Evolutionary conservation across 75 land plant species (phyloP).

Genomic region (Larix kaempferi): DNA sequence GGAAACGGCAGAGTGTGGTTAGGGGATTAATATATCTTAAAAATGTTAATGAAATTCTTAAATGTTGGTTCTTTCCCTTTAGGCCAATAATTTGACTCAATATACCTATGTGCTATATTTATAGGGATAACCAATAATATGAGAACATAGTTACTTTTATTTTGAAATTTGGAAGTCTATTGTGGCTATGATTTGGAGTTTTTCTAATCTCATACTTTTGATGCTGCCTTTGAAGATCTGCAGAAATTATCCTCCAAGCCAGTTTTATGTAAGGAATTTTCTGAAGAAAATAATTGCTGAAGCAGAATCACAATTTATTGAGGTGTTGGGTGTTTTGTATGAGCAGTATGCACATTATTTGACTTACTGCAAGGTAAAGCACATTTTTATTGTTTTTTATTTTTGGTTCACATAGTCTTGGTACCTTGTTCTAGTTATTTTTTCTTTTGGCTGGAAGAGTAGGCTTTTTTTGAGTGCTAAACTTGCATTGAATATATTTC

Average conservation of each 20-base stretch:
- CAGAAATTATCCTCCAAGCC: constrained; percentile 13
- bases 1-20: too few species aligned
- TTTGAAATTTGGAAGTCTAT: too few species aligned
- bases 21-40: too few species aligned
- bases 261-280: constrained; percentile 26
- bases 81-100: too few species aligned
- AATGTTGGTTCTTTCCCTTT: too few species aligned
- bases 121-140: too few species aligned
- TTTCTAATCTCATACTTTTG: neutral
- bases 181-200: too few species aligned
- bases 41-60: too few species aligned
- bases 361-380: constrained; percentile 10
- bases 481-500: too few species aligned
- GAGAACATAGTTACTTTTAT: too few species aligned
- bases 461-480: neutral
- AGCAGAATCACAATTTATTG: constrained; percentile 25
- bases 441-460: neutral
- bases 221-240: constrained; percentile 12
- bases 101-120: too few species aligned
- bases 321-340: constrained; percentile 40
- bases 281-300: constrained; percentile 47
- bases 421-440: neutral
- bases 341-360: constrained; percentile 39
- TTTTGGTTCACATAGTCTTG: neutral
- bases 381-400: neutral